Conservation (phyloP, 2,329 filamentous ascomycete genomes). For the Fonsecaea pugnacius region DNA sequence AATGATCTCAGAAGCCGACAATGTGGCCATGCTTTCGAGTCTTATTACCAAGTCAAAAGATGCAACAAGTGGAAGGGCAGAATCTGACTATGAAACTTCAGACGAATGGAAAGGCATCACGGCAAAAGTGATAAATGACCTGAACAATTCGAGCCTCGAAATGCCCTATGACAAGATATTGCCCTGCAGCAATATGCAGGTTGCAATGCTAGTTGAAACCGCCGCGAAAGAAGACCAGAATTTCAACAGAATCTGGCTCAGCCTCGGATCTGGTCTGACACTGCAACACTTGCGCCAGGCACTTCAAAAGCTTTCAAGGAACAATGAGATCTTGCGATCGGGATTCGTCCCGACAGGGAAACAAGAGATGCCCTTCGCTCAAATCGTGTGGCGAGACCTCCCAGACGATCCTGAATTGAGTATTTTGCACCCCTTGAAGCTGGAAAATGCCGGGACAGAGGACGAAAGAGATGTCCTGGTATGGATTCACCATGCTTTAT, state of each 20-base stretch:
- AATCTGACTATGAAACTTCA: slow-evolving; percentile 10
- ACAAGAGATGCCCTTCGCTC: slow-evolving; percentile 57
- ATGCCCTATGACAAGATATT: slow-evolving; percentile 47
- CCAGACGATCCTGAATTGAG: slow-evolving; percentile 42
- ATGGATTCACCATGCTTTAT: slow-evolving; percentile 79
- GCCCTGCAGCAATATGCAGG: slow-evolving; percentile 74
- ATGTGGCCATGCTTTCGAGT: slow-evolving; percentile 42
- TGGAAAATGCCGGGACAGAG: slow-evolving; percentile 42
- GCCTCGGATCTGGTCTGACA: slow-evolving; percentile 51
- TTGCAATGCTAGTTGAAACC: slow-evolving; percentile 80
- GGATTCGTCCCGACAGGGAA: slow-evolving; percentile 66
- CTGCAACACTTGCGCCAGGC: slow-evolving; percentile 53
- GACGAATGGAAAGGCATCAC: slow-evolving; percentile 25
- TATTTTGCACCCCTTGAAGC: slow-evolving; percentile 63
- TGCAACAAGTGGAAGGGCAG: not conserved
- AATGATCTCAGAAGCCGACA: slow-evolving; percentile 64
- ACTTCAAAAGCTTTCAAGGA: slow-evolving; percentile 55
- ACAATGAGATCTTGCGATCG: slow-evolving; percentile 72
- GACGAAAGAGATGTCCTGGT: slow-evolving; percentile 47
- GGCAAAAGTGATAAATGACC: slow-evolving; percentile 2
- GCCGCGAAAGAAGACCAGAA: slow-evolving; percentile 64
- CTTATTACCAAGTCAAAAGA: slow-evolving; percentile 7
- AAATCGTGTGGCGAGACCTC: slow-evolving; percentile 66
- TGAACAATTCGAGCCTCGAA: not conserved
- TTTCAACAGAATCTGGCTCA: slow-evolving; percentile 75